Percentiles rank a stretch among this genome's conserved stretches.
These are phyloP conservation scores for Aspergillus calidoustus DNA, from an alignment of 2,329 filamentous ascomycete genomes.

Conservation along the genomic window DNA sequence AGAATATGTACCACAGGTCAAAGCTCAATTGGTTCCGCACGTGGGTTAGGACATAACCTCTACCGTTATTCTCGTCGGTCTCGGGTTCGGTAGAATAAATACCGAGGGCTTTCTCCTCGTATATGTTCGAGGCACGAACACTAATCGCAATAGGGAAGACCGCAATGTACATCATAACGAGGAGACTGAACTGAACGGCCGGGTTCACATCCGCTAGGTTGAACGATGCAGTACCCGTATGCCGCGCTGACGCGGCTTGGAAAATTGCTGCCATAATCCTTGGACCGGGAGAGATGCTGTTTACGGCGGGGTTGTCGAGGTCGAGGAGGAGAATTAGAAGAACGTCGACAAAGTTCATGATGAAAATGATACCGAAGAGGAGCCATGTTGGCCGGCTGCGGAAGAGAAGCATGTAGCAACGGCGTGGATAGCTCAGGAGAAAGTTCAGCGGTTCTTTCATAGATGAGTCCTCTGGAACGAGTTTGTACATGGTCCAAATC, in stretches of 20 bases:
- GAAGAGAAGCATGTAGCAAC: slow-evolving; percentile 67
- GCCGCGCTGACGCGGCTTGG: slow-evolving; percentile 58
- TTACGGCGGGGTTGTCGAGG: slow-evolving; percentile 57
- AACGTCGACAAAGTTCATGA: slow-evolving; percentile 57
- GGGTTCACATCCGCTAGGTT: slow-evolving; percentile 57
- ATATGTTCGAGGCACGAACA: slow-evolving; percentile 72
- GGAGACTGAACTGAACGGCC: slow-evolving; percentile 60
- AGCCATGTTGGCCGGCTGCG: slow-evolving; percentile 64
- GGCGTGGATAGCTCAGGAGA: slow-evolving; percentile 64
- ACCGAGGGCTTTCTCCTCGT: slow-evolving; percentile 69
- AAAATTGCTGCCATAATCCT: slow-evolving; percentile 62
- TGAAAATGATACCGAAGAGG: slow-evolving; percentile 53
- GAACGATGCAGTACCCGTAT: slow-evolving; percentile 57
- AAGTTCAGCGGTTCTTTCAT: slow-evolving; percentile 54
- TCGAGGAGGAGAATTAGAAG: slow-evolving; percentile 59
- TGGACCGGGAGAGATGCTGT: slow-evolving; percentile 44
- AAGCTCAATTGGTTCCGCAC: slow-evolving; percentile 67
- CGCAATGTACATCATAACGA: slow-evolving; percentile 99
- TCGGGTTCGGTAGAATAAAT: slow-evolving; percentile 43
- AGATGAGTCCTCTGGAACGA: slow-evolving; percentile 44
- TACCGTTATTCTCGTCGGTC: slow-evolving; percentile 31
- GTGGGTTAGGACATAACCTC: slow-evolving; percentile 57
- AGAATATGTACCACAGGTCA: slow-evolving; percentile 67
- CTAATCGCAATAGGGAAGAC: slow-evolving; percentile 94
- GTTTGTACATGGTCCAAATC: slow-evolving; percentile 61